Base-by-base conservation (phyloP, 768 basidiomycete species). In the Lenzites betulinus region DNA sequence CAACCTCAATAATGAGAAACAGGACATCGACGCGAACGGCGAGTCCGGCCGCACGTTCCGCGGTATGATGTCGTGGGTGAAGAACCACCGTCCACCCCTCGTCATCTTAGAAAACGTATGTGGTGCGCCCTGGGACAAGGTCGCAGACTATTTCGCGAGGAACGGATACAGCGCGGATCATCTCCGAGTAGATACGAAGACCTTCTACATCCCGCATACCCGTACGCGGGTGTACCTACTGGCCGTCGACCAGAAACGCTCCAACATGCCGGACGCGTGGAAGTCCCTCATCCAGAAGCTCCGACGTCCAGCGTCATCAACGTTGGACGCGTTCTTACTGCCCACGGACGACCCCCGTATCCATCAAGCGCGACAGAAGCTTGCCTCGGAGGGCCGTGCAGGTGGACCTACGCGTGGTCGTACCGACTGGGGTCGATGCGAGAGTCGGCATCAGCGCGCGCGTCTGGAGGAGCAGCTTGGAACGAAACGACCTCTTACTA, bases 71-170 rank as follows among this genome's bases (percentile, higher is more conserved):
- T 83, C 83, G 30, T 98, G 93, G 92, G 90, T 97, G 44, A 82
- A 79, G 51, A 88, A 86, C 39, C 92, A 95, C 73, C 83, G 89
- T 22, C 95, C 95, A 0, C 89, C 92, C 1, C 72, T 98, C n/a
- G 93, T 97, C 67, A 90, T 98, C 65, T 80, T 97, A 20, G 95
- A 98, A 72, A 98, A 98, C 69, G 95, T 98, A 35, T 93, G 90
- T 69, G 82, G 83, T 48, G 95, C 95, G 0, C 95, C 95, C 5
- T 98, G 95, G 95, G 73, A 75, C 1, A 74, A 78, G 33, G 92
- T 96, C n/a, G 79, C 82, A 54, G 75, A 84, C 43, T 87, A 92
- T 64, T 96, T 97, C 65, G 85, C 82, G 64, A 76, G 83, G 42
- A 83, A 85, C 51, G 82, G 84, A 6, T 98, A 97, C 73, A 87